A percentile compares a stretch with the other conserved stretches of the same genome.
These are phyloP conservation scores for Coix lacrymajobi DNA, from an alignment of 176 grass and related monocot species.

Conservation along the genomic window DNA sequence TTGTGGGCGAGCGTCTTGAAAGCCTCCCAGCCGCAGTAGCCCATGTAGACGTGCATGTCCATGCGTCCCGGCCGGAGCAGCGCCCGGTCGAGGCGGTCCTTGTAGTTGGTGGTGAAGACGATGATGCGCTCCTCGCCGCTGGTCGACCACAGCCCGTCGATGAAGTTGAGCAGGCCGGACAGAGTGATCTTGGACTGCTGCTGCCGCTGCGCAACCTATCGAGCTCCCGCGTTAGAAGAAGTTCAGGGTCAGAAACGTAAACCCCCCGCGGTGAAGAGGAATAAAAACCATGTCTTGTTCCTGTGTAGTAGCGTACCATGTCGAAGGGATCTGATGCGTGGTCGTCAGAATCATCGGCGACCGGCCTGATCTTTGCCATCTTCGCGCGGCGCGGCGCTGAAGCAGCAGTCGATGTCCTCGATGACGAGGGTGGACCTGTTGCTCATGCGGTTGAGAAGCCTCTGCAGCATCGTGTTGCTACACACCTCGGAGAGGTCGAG, in stretches of 20 bases:
- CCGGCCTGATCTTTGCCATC: neutral
- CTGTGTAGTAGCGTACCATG: neutral
- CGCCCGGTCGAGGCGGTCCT: slow-evolving; percentile 63
- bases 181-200: too few relatives aligned
- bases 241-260: too few relatives aligned
- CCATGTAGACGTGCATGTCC: slow-evolving; percentile 70
- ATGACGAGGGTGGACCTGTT: slow-evolving; percentile 6
- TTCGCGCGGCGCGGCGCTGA: neutral
- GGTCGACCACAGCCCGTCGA: slow-evolving; percentile 33
- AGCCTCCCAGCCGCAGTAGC: slow-evolving; percentile 33
- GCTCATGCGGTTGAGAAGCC: neutral
- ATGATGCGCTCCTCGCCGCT: slow-evolving; percentile 69
- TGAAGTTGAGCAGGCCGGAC: slow-evolving; percentile 31
- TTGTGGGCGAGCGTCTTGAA: slow-evolving; percentile 27
- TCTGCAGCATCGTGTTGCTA: neutral
- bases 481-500: slow-evolving; percentile 14
- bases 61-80: slow-evolving; percentile 71
- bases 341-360: too few relatives aligned
- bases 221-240: too few relatives aligned
- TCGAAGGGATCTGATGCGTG: too few relatives aligned
- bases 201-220: too few relatives aligned
- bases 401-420: slow-evolving; percentile 28
- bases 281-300: neutral
- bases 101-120: slow-evolving; percentile 81
- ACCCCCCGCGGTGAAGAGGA: too few relatives aligned